Evolutionary conservation across 139 green algal species (phyloP).

Genomic region (Chlorella sp.): DNA sequence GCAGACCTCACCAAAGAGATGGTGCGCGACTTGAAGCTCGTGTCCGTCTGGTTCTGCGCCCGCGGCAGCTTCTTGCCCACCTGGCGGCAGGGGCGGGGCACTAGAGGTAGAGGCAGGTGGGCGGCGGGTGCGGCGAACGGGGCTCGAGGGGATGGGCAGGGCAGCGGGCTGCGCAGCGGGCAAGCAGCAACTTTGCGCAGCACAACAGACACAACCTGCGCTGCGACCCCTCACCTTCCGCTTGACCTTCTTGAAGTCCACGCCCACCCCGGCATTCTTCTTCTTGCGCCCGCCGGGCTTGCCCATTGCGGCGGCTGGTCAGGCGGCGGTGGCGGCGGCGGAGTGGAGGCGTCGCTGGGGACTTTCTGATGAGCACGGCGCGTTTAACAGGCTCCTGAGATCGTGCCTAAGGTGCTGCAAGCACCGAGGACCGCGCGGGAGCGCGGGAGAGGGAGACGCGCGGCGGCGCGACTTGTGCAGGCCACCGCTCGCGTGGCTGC

Average conservation of each 20-base stretch:
- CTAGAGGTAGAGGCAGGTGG: too few relatives aligned
- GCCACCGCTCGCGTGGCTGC: too few relatives aligned
- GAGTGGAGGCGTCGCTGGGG: too few relatives aligned
- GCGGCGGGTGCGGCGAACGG: too few relatives aligned
- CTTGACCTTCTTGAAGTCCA: slow-evolving; percentile 89
- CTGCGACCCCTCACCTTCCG: slow-evolving; percentile 53
- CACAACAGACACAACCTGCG: too few relatives aligned
- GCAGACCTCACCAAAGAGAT: slow-evolving; percentile 67
- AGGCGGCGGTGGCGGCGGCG: not conserved
- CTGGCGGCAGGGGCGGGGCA: not conserved
- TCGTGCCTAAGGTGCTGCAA: too few relatives aligned
- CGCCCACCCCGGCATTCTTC: slow-evolving; percentile 77
- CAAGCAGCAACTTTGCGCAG: too few relatives aligned
- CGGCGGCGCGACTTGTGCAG: too few relatives aligned
- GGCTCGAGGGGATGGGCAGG: not conserved
- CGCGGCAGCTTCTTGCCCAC: slow-evolving; percentile 83
- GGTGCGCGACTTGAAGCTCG: slow-evolving; percentile 61
- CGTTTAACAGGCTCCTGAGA: too few relatives aligned
- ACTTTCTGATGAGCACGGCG: too few relatives aligned
- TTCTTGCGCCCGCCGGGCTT: slow-evolving; percentile 56
- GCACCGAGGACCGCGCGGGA: too few relatives aligned
- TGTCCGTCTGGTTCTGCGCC: slow-evolving; percentile 85
- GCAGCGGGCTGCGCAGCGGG: not conserved
- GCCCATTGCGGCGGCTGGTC: slow-evolving; percentile 36
- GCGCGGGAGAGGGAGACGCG: too few relatives aligned